Base-by-base conservation (phyloP, 768 basidiomycete genomes). In the Galerina marginata region DNA sequence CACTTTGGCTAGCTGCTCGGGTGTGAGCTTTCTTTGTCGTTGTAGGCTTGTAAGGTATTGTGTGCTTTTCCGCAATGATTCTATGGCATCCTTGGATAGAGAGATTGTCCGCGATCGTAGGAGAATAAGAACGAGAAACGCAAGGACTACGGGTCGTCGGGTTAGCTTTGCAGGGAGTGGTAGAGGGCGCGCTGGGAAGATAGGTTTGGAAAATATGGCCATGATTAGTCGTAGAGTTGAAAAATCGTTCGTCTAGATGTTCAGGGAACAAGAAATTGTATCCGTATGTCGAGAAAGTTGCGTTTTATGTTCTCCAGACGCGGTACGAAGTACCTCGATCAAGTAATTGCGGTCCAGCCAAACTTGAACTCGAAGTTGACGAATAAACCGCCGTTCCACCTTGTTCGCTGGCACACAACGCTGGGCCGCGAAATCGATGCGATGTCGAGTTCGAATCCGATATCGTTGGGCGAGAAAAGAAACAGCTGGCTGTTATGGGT, bases 81-180 rank as follows among this genome's bases (percentile, higher is more conserved):
- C 72, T 25, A 59, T 48, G 44, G 71, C 69, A 39, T 72, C 68
- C 51, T 69, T 72, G 15, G 80, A 76, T 4, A 80, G 44, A 11
- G 72, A 65, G 40, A 76, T 59, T 2, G 84, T 62, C 0, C 79
- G 74, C 5, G 83, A 79, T 11, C 88, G 82, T 7, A 88, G 72
- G 16, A 88, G 71, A n/a, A 88, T 72, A 11, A 86, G 25, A 15
- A 79, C 68, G 9, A 81, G 77, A 11, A 85, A 58, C 33, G 84
- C 67, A 59, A 86, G 55, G 14, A 85, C 37, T 14, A 84, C 58
- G 0, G 76, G 75, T 15, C 66, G 64, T 12, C 60, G 64, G 39
- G 59, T 69, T 25, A 69, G 55, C 37, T 51, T 44, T 14, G 53
- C 5, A 20, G 67, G 65, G 16, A 64, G 29, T n/a, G 64, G 65